These are phyloP conservation scores for Pholiota conissans DNA, from an alignment of 768 basidiomycete genomes.

Conservation along the genomic window DNA sequence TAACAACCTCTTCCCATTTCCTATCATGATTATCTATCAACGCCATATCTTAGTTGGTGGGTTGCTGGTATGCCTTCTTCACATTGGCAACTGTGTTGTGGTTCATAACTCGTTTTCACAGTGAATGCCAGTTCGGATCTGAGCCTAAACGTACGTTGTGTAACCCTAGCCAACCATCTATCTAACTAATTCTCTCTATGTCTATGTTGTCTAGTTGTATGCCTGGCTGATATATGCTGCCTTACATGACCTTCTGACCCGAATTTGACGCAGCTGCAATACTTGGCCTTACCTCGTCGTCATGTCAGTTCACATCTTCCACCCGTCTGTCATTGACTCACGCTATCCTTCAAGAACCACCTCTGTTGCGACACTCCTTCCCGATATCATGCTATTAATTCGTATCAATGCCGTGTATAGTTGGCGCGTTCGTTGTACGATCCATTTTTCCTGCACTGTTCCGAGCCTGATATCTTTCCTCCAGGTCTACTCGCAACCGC, in stretches of 20 bases:
- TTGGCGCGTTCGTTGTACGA: conserved; percentile 14
- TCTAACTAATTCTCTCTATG: no score
- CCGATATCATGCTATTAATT: conserved; percentile 22
- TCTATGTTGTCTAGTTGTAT: conserved; percentile 12
- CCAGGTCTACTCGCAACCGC: conserved; percentile 14
- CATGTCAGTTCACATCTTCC: conserved; percentile 14
- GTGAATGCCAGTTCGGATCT: conserved; percentile 17
- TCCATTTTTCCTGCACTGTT: not conserved
- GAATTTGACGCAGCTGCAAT: conserved; percentile 16
- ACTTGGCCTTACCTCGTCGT: conserved; percentile 22
- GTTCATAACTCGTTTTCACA: no score
- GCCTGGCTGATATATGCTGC: not conserved
- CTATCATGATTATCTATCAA: not conserved
- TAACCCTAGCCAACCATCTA: not conserved
- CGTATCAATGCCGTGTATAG: conserved; percentile 22
- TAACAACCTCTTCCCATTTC: not conserved
- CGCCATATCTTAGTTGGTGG: conserved; percentile 11
- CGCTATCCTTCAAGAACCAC: conserved; percentile 10
- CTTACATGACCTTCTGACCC: not conserved
- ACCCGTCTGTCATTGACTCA: not conserved
- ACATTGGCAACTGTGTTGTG: not conserved
- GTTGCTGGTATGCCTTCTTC: conserved; percentile 16
- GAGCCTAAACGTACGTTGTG: conserved; percentile 13
- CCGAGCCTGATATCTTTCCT: not conserved
- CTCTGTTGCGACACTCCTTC: conserved; percentile 16